phyloP scores from a whole-genome alignment of 192 early-diverging fungal species.

The Thamnidium elegans region DNA sequence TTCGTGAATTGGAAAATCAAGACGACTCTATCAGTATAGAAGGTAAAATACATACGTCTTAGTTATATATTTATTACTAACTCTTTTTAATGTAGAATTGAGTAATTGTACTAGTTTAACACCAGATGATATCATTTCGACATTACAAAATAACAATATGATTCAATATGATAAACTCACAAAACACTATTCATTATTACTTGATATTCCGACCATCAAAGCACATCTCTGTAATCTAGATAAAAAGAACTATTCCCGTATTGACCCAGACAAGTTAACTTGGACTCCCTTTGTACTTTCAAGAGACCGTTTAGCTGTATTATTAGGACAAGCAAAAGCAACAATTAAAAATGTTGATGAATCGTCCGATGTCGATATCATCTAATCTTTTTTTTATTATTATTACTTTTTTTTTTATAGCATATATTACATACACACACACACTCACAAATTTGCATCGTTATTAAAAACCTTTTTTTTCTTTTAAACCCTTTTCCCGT shows the following conservation, averaged over 20 bases:
- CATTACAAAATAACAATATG: conserved; percentile 61
- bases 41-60: conserved; percentile 25
- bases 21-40: conserved; percentile 48
- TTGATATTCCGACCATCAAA: conserved; percentile 43
- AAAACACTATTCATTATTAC: conserved; percentile 39
- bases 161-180: conserved; percentile 21
- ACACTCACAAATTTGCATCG: no score
- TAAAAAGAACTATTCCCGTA: conserved; percentile 48
- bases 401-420: no score
- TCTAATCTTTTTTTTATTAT: no score
- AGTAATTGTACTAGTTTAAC: conserved; percentile 75
- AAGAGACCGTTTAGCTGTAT: conserved; percentile 9
- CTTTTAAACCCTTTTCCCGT: no score
- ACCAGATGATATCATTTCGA: conserved; percentile 78
- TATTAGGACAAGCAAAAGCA: not conserved
- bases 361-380: not conserved
- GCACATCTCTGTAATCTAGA: conserved; percentile 43
- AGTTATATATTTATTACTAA: no score
- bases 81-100: conserved; percentile 41
- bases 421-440: no score
- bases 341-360: conserved; percentile 1
- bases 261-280: conserved; percentile 57
- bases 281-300: conserved; percentile 73
- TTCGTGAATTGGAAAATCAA: conserved; percentile 61
- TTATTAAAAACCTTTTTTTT: no score